These are phyloP conservation scores for Galerina marginata DNA, from an alignment of 768 basidiomycete species.

Conservation along the genomic window DNA sequence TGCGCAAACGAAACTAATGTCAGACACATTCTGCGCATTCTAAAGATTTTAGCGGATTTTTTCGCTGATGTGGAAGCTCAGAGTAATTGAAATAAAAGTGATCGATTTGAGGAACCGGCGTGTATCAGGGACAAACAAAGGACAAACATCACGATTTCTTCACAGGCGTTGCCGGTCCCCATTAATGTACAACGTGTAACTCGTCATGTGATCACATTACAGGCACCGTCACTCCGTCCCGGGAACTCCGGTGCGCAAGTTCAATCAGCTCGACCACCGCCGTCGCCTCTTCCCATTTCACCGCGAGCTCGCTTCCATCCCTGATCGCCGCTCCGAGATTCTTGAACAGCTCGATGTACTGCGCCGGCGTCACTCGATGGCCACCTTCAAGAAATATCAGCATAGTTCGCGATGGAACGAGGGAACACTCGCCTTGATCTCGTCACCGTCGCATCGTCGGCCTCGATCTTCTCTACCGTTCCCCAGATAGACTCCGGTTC, in stretches of 20 bases:
- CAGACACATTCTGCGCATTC: no score
- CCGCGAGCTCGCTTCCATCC: conserved; percentile 52
- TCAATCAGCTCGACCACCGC: conserved; percentile 80
- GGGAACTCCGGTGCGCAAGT: conserved; percentile 69
- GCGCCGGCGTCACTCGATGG: conserved; percentile 61
- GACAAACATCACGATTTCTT: not conserved
- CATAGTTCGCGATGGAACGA: not conserved
- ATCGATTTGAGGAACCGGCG: not conserved
- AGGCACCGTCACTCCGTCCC: conserved; percentile 53
- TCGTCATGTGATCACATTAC: conserved; percentile 29
- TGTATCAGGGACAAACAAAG: conserved; percentile 4
- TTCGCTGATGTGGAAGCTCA: not conserved
- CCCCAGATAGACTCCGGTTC: conserved; percentile 73
- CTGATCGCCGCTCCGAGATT: conserved; percentile 71
- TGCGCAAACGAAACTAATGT: no score
- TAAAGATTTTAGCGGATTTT: not conserved
- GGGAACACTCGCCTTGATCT: conserved; percentile 39
- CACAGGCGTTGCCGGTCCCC: conserved; percentile 1
- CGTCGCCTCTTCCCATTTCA: conserved; percentile 79
- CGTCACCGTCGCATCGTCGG: conserved; percentile 48
- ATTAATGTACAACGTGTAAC: conserved; percentile 31
- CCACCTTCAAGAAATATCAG: conserved; percentile 51
- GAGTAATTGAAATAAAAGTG: not conserved
- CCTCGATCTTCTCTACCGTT: conserved; percentile 57
- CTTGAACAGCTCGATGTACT: conserved; percentile 65